Evolutionary conservation across 371 early-diverging fungal species (phyloP).

Genomic region (Mucor irregularis): DNA sequence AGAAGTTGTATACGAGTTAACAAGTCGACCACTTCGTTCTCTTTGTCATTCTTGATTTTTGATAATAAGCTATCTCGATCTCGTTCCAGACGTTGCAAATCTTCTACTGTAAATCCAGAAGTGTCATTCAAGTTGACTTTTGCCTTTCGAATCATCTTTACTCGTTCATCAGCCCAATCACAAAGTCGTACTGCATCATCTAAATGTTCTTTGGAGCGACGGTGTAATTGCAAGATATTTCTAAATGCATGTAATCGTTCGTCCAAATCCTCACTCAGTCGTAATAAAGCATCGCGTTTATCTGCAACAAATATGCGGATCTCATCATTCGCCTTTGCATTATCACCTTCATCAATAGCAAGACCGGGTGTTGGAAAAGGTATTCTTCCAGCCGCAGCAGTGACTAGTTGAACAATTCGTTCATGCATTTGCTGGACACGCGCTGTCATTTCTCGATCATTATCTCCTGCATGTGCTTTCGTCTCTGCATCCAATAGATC

Average conservation of each 20-base stretch:
- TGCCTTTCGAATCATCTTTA: slow-evolving; percentile 20
- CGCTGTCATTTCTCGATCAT: slow-evolving; percentile 39
- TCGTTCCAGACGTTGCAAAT: slow-evolving; percentile 30
- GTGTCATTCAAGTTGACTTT: slow-evolving; percentile 25
- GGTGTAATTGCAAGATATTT: slow-evolving; percentile 30
- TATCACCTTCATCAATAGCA: slow-evolving; percentile 27
- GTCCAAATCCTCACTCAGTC: slow-evolving; percentile 37
- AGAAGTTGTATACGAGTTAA: slow-evolving; percentile 31
- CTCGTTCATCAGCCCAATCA: slow-evolving; percentile 45
- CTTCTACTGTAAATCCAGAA: slow-evolving; percentile 25
- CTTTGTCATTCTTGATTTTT: slow-evolving; percentile 35
- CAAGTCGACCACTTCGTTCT: slow-evolving; percentile 38
- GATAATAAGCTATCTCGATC: slow-evolving; percentile 22
- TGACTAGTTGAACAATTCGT: slow-evolving; percentile 37
- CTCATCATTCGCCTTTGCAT: slow-evolving; percentile 30
- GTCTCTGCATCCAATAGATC: slow-evolving; percentile 25
- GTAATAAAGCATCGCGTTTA: slow-evolving; percentile 28
- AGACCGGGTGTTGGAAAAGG: slow-evolving; percentile 30
- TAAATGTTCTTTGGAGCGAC: slow-evolving; percentile 33
- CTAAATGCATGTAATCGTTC: slow-evolving; percentile 29
- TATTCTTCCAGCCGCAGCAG: slow-evolving; percentile 33
- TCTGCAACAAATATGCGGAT: slow-evolving; percentile 28
- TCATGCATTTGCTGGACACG: slow-evolving; percentile 43
- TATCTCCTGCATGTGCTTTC: slow-evolving; percentile 26
- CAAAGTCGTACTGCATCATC: slow-evolving; percentile 36